Evolutionary conservation across 208 protist species (phyloP), one percentile per base, ranked within the genome.

Genomic region (Leishmania tarentolae): DNA sequence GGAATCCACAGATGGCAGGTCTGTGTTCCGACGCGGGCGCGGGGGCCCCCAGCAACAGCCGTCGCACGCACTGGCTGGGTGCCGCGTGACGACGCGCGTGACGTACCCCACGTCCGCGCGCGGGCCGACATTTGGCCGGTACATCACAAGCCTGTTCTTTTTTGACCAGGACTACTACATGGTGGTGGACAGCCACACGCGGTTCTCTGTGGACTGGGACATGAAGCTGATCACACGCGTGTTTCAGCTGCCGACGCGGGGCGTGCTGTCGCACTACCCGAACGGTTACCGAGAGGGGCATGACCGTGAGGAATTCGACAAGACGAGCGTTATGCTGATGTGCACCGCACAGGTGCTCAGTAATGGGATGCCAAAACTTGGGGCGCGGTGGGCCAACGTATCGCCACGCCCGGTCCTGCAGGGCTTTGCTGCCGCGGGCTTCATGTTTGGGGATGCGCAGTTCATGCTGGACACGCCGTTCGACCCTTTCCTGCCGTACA

Each of bases 401-500:
- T 5, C 65, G 47, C 7, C 53, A 42, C 61, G 75, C 57, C 91
- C 89, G 21, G 61, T 86, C 52, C 76, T 92, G n/a, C 87, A 95
- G 77, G 86, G 84, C 19, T 96, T 92, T 79, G 91, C 91, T 8
- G 93, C 92, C 5, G 93, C 91, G 37, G 92, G 93, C 21, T 95
- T 91, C 80, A 88, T 96, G 73, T 96, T 96, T 83, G 93, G 90
- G 5, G 88, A 95, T 75, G 87, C 90, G 19, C 86, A 89, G 85
- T 94, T 91, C 83, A 79, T 94, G 24, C 82, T 91, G 42, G 92
- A 97, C 56, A 92, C 93, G 15, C 97, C 96, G 3, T 98, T 98
- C 85, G 97, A 98, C 84, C 97, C 97, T 15, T 93, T 97, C 80
- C 88, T 99, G 65, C 90, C 90, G 15, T 97, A 97, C 84, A 72